Percentiles rank a stretch among this genome's conserved stretches.
These are phyloP conservation scores for Blastobotrys buckinghamii DNA, from an alignment of 1,139 yeast genomes.

Conservation along the genomic window DNA sequence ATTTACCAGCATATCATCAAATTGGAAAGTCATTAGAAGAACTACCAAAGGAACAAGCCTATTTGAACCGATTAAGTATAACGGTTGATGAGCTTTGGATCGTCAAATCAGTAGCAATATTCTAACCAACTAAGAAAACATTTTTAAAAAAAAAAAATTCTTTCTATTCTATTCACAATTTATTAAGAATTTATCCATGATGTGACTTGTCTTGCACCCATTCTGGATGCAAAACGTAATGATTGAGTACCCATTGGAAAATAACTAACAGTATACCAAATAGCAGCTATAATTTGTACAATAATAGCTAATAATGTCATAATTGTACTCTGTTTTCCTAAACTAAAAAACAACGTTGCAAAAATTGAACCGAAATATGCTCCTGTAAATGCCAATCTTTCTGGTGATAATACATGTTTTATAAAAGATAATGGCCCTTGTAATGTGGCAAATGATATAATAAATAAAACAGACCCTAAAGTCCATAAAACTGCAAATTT, in stretches of 20 bases:
- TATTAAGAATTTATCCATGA: conserved; percentile 35
- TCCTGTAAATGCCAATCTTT: conserved; percentile 70
- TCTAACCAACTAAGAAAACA: conserved; percentile 1
- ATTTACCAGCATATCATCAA: conserved; percentile 8
- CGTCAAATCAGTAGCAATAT: conserved; percentile 6
- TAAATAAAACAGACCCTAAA: conserved; percentile 80
- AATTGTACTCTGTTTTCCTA: conserved; percentile 56
- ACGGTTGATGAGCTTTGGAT: conserved; percentile 10
- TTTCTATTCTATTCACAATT: neutral
- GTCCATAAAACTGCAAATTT: conserved; percentile 87
- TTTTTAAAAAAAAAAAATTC: neutral
- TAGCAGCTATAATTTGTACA: conserved; percentile 74
- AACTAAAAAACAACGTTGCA: conserved; percentile 55
- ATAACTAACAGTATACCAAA: conserved; percentile 85
- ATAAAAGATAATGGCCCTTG: conserved; percentile 86
- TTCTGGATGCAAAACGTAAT: conserved; percentile 71
- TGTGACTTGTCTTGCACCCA: conserved; percentile 65
- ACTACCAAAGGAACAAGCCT: conserved; percentile 1
- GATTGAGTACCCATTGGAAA: conserved; percentile 95
- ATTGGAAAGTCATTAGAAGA: conserved; percentile 8
- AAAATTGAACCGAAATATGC: conserved; percentile 74
- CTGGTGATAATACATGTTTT: conserved; percentile 66
- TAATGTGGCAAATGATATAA: conserved; percentile 80
- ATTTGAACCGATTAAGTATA: conserved; percentile 4
- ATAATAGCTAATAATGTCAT: conserved; percentile 72